Conservation (phyloP, 768 basidiomycete genomes). For the Tylopilus intermedius region DNA sequence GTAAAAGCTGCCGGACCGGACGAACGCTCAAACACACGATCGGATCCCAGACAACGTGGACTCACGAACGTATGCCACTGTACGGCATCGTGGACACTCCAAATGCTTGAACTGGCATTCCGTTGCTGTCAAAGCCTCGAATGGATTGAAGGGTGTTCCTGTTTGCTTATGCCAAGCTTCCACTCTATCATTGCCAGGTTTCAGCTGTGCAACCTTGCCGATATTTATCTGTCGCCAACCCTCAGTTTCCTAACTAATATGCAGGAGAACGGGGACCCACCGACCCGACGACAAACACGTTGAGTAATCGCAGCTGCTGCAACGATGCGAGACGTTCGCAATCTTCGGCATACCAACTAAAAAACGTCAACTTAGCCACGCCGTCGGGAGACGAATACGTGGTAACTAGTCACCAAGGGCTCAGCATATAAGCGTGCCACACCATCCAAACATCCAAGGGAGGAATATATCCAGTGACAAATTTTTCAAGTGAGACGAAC, state of each 20-base stretch:
- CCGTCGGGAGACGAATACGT: not conserved
- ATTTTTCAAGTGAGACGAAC: conserved; percentile 23
- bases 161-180: conserved; percentile 24
- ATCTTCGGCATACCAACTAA: conserved; percentile 31
- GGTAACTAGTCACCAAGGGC: conserved; percentile 26
- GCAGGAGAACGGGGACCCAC: conserved; percentile 13
- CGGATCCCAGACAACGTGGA: not conserved
- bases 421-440: conserved; percentile 40
- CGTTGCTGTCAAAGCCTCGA: conserved; percentile 29
- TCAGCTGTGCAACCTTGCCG: conserved; percentile 12
- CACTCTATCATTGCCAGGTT: conserved; percentile 14
- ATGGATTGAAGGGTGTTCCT: conserved; percentile 30
- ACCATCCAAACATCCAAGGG: conserved; percentile 41
- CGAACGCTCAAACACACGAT: not conserved
- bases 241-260: not conserved
- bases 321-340: conserved; percentile 28
- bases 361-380: not conserved
- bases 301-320: conserved; percentile 24
- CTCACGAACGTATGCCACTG: conserved; percentile 30
- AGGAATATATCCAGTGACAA: conserved; percentile 26
- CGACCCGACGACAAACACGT: conserved; percentile 27
- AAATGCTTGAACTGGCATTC: conserved; percentile 24
- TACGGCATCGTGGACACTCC: conserved; percentile 35
- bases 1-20: conserved; percentile 34
- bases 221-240: conserved; percentile 22